Percentiles rank a stretch among this genome's conserved stretches.
Conservation (phyloP, 257 asterid genomes). For the Echium plantagineum region DNA sequence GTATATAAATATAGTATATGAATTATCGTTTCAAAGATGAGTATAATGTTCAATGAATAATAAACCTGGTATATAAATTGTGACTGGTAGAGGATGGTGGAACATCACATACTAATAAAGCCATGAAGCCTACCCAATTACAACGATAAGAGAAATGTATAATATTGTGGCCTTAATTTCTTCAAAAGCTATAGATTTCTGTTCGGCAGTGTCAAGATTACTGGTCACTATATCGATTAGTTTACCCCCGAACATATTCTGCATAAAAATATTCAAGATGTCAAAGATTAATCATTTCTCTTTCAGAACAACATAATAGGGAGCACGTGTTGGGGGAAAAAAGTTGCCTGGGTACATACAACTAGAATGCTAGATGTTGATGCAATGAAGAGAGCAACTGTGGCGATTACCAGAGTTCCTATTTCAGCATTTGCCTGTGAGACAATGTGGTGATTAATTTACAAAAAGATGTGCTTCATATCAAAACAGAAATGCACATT, state of each 20-base stretch:
- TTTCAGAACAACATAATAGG: too few relatives aligned
- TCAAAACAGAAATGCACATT: conserved; percentile 1
- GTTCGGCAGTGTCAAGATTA: conserved; percentile 44
- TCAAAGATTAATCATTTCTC: conserved; percentile 4
- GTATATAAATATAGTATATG: too few relatives aligned
- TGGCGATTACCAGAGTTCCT: conserved; percentile 45
- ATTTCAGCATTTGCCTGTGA: conserved; percentile 80
- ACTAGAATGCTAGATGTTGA: conserved; percentile 64
- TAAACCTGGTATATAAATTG: neutral
- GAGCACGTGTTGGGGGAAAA: neutral
- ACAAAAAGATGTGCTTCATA: neutral
- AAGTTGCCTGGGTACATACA: conserved; percentile 25
- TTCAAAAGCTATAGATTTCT: conserved; percentile 49
- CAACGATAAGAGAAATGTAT: conserved; percentile 39
- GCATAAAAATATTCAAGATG: conserved; percentile 20
- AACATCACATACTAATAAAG: neutral
- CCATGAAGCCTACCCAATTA: conserved; percentile 43
- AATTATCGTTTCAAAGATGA: too few relatives aligned
- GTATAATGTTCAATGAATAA: too few relatives aligned
- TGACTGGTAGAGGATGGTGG: neutral
- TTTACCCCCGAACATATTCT: conserved; percentile 69
- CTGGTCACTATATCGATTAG: conserved; percentile 67
- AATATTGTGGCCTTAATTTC: conserved; percentile 51
- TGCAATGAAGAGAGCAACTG: conserved; percentile 62
- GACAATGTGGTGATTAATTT: conserved; percentile 10